Conservation (phyloP, 2,329 filamentous ascomycete genomes). For the Boeremia lycopersici region DNA sequence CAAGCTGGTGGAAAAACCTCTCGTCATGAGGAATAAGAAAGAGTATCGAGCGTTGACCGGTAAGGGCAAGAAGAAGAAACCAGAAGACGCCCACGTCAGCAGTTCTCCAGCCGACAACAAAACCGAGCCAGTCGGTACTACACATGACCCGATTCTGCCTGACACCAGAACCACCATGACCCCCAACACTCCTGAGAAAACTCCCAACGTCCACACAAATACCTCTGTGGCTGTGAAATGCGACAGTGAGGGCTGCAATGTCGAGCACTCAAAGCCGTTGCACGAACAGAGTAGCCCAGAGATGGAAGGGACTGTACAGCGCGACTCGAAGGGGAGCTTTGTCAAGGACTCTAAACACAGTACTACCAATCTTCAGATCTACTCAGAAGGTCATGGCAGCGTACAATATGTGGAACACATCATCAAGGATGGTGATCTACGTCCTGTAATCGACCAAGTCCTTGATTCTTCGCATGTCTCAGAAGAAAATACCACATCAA, state of each 20-base stretch:
- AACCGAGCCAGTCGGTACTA: background rate
- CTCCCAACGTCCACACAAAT: too few relatives aligned
- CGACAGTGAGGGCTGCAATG: conserved; percentile 21
- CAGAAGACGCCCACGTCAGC: conserved; percentile 21
- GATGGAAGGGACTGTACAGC: background rate
- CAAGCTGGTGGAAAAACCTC: conserved; percentile 73
- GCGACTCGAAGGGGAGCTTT: conserved; percentile 13
- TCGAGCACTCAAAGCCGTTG: background rate
- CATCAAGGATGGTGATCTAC: conserved; percentile 74
- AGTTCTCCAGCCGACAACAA: background rate
- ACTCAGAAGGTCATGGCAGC: conserved; percentile 67
- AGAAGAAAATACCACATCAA: conserved; percentile 33
- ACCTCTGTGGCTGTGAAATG: conserved; percentile 8
- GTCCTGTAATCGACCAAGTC: conserved; percentile 69
- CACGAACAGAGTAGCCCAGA: background rate
- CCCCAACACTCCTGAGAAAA: too few relatives aligned
- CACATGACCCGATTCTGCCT: too few relatives aligned
- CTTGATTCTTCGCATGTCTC: conserved; percentile 50
- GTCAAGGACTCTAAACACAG: conserved; percentile 19
- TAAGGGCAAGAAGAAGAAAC: conserved; percentile 49
- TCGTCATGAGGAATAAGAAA: conserved; percentile 83
- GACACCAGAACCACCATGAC: too few relatives aligned
- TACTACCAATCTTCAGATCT: conserved; percentile 47
- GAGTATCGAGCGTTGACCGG: conserved; percentile 61
- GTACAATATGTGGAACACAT: conserved; percentile 80